Evolutionary conservation across 192 early-diverging fungal species (phyloP), one percentile per base, ranked within the genome.

Genomic region (Chytriomyces confervae): DNA sequence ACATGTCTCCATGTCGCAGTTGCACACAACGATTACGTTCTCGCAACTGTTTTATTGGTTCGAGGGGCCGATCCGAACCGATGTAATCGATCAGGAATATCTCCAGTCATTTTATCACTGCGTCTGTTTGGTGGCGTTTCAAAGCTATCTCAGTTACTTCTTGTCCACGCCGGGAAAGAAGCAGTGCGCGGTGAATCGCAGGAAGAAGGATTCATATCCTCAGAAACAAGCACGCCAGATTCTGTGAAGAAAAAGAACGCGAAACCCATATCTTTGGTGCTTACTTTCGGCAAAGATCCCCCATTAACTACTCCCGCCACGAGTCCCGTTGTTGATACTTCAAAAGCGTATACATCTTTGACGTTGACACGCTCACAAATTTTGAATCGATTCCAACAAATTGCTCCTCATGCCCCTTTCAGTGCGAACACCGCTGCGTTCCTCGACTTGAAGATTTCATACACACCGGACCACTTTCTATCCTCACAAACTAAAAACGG

Each of bases 51-150:
- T 7, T 69, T 89, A 9, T 77, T 89, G 6, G 62, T 82, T 0
- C 83, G 84, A 61, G 88, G 88, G n/a, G 88, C 86, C 3, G 80
- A 89, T 75, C 85, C 86, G 0, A 89, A 85, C 68, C 66, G 68
- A 2, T 23, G 43, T 18, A 89, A 89, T 75, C 23, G 71, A 49
- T 65, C 78, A 13, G 77, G 82, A 18, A 62, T 89, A 6, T 85
- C 77, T 13, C 87, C 88, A 8, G 82, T 76, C 9, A 50, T 78
- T 27, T 66, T 86, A 10, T 83, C 88, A 36, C 63, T 79, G 50
- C 76, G 84, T 20, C 75, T 71, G 23, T 36, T 36, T 36, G 29
- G 29, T 36, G 2, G 29, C 29, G 29, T 36, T 36, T 36, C 29
- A 2, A 36, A 36, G 29, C 24, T 89, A 6, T 44, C 78, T 7